These are phyloP conservation scores for Kwoniella shandongensis DNA, from an alignment of 768 basidiomycete species.

Conservation along the genomic window DNA sequence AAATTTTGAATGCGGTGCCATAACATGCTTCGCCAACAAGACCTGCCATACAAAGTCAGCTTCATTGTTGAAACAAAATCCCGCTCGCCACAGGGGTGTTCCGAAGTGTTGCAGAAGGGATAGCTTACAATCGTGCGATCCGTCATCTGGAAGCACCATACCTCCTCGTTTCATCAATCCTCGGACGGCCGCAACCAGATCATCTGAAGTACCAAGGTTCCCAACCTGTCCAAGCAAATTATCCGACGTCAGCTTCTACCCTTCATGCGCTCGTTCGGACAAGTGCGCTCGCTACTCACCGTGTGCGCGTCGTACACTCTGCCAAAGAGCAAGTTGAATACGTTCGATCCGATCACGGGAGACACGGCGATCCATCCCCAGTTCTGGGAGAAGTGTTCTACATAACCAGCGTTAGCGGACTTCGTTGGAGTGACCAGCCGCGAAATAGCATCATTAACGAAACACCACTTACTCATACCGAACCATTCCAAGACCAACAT, in stretches of 20 bases:
- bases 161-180: constrained; percentile 18
- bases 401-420: too few relatives aligned
- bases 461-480: constrained; percentile 67
- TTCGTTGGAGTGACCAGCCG: background rate
- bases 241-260: background rate
- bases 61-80: background rate
- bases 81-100: too few relatives aligned
- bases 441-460: constrained; percentile 15
- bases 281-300: too few relatives aligned
- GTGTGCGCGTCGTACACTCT: constrained; percentile 74
- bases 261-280: too few relatives aligned
- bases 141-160: constrained; percentile 25
- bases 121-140: constrained; percentile 38
- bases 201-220: constrained; percentile 21
- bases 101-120: background rate
- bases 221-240: constrained; percentile 21
- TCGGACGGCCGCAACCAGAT: background rate
- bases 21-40: constrained; percentile 44
- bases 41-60: constrained; percentile 26
- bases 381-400: constrained; percentile 72
- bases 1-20: constrained; percentile 37
- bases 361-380: constrained; percentile 76
- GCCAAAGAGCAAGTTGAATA: constrained; percentile 83
- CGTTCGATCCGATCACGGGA: constrained; percentile 71
- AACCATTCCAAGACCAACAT: constrained; percentile 87